phyloP scores from a whole-genome alignment of 1,284 basidiomycete species.

The Bondarzewia mesenterica region DNA sequence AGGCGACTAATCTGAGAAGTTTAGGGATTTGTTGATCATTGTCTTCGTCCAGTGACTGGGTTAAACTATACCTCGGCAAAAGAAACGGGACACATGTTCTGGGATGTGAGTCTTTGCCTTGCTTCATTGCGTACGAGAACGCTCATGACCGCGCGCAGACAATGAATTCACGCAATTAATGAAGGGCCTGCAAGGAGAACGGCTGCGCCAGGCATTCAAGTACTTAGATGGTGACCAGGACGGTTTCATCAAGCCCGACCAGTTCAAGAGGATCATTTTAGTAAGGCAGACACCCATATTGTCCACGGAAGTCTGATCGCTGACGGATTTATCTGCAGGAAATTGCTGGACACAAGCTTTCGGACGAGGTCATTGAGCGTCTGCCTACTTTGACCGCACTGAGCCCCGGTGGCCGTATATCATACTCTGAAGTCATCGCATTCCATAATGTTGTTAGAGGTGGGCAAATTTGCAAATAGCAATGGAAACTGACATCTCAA shows the following conservation, averaged over 20 bases:
- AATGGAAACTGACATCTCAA: conserved; percentile 7
- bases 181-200: conserved; percentile 95
- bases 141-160: conserved; percentile 37
- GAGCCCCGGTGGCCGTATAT: conserved; percentile 81
- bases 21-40: neutral
- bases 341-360: conserved; percentile 91
- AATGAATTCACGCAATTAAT: conserved; percentile 94
- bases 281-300: too few relatives aligned
- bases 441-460: conserved; percentile 91
- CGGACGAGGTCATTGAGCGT: conserved; percentile 82
- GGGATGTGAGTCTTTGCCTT: conserved; percentile 58
- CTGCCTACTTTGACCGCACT: conserved; percentile 85
- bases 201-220: conserved; percentile 89
- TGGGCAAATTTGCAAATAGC: conserved; percentile 24
- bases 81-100: conserved; percentile 84
- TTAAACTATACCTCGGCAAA: conserved; percentile 89
- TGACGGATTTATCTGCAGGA: conserved; percentile 58
- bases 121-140: conserved; percentile 4
- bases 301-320: too few relatives aligned
- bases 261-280: conserved; percentile 90
- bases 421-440: conserved; percentile 91
- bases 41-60: conserved; percentile 64
- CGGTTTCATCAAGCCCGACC: conserved; percentile 85
- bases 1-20: conserved; percentile 16
- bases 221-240: conserved; percentile 82